Percentiles rank a stretch among this genome's conserved stretches.
phyloP scores from a whole-genome alignment of 2,329 filamentous ascomycete species.

The Harringtonia aguacate region DNA sequence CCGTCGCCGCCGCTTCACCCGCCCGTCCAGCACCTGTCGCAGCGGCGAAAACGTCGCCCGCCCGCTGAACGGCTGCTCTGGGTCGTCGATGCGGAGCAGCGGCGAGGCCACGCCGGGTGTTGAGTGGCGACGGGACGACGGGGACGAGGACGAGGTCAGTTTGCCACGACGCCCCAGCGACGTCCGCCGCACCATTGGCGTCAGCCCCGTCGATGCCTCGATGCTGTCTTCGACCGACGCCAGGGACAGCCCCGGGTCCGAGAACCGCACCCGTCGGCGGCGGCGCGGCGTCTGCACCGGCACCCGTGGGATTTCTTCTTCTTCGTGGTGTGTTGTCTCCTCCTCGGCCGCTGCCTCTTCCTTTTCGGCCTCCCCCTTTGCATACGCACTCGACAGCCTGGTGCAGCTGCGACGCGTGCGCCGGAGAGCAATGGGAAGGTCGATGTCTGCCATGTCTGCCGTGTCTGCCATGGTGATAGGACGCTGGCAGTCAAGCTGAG shows the following conservation, averaged over 20 bases:
- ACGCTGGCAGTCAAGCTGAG: no score
- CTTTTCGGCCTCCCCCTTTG: no score
- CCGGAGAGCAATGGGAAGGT: slow-evolving; percentile 45
- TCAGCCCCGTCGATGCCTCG: slow-evolving; percentile 38
- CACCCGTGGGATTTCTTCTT: slow-evolving; percentile 19
- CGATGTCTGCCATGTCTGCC: no score
- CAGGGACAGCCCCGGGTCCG: slow-evolving; percentile 34
- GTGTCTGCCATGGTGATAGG: slow-evolving; percentile 22
- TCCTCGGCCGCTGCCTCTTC: neutral
- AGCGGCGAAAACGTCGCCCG: slow-evolving; percentile 36
- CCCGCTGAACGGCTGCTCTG: slow-evolving; percentile 19
- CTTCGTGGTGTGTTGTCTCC: slow-evolving; percentile 21
- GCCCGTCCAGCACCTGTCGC: slow-evolving; percentile 44
- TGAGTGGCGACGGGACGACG: slow-evolving; percentile 34
- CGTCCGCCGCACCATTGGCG: slow-evolving; percentile 45
- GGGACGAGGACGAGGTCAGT: slow-evolving; percentile 12
- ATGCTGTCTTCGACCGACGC: neutral
- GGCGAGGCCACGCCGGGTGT: slow-evolving; percentile 20
- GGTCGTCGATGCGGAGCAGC: slow-evolving; percentile 6
- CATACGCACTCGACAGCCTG: slow-evolving; percentile 10
- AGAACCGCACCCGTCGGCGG: slow-evolving; percentile 40
- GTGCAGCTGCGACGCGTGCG: slow-evolving; percentile 36
- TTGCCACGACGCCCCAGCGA: slow-evolving; percentile 25
- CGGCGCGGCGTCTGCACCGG: slow-evolving; percentile 12
- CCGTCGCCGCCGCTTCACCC: slow-evolving; percentile 44